Percentiles rank a stretch among this genome's conserved stretches.
Evolutionary conservation across 2,329 filamentous ascomycete genomes (phyloP).

Genomic region (Exophiala xenobiotica): DNA sequence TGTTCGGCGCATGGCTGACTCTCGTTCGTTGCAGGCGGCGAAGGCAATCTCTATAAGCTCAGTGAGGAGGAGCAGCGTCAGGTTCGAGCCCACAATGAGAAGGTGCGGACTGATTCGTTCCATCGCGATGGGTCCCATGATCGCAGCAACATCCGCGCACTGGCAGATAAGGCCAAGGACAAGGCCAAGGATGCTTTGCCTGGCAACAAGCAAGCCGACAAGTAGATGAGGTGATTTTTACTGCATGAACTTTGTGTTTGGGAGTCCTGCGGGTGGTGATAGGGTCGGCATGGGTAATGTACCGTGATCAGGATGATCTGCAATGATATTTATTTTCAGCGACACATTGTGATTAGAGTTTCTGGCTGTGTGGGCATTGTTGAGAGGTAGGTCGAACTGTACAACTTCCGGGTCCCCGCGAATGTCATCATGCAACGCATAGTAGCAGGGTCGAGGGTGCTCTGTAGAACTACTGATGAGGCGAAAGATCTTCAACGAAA

Average conservation of each 20-base stretch:
- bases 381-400: no score
- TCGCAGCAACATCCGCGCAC: conserved; percentile 38
- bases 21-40: conserved; percentile 26
- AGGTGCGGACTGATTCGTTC: conserved; percentile 31
- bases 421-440: no score
- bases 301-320: no score
- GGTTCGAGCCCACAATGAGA: conserved; percentile 36
- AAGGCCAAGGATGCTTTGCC: conserved; percentile 51
- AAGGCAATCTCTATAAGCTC: conserved; percentile 31
- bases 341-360: no score
- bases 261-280: neutral
- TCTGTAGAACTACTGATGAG: no score
- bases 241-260: neutral
- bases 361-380: no score
- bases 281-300: no score
- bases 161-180: conserved; percentile 57
- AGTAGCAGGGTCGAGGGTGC: no score
- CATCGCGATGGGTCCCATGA: conserved; percentile 28
- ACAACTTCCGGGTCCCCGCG: no score
- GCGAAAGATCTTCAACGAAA: no score
- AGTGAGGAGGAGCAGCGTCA: conserved; percentile 32
- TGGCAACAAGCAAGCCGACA: conserved; percentile 6
- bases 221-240: neutral
- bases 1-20: conserved; percentile 2
- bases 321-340: no score